Conservation (phyloP, 2,329 filamentous ascomycete species). For the Trichoderma guizhouense region DNA sequence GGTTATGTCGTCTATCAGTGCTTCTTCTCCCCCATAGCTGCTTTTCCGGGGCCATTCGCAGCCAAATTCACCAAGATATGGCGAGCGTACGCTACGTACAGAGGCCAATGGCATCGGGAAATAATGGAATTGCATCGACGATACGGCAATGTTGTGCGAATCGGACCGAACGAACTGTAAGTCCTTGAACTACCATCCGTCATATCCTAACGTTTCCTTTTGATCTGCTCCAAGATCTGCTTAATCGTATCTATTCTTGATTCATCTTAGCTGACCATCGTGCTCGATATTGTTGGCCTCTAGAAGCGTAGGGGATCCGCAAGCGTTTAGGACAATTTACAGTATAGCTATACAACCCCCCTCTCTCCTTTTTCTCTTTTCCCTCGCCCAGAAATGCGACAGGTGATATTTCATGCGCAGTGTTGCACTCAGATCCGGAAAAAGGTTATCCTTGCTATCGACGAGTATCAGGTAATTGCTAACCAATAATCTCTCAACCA, state of each 20-base stretch:
- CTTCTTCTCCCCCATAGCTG: not conserved
- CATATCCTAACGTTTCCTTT: not conserved
- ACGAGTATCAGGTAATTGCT: not conserved
- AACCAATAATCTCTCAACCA: not conserved
- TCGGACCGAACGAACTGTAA: not conserved
- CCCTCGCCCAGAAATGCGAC: not conserved
- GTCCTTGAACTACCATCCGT: not conserved
- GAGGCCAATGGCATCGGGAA: not conserved
- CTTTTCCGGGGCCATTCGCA: not conserved
- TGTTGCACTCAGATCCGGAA: not conserved
- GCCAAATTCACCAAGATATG: not conserved
- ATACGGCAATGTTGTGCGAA: not conserved
- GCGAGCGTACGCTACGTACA: not conserved
- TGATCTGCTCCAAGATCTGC: not conserved
- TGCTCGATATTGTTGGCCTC: too few relatives aligned
- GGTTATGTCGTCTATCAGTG: not conserved
- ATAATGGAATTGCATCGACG: not conserved
- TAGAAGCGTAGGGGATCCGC: not conserved
- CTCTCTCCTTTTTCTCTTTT: too few relatives aligned
- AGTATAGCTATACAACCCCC: not conserved
- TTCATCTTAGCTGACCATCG: not conserved
- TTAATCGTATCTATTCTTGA: not conserved
- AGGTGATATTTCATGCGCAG: not conserved
- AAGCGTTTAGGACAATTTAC: not conserved
- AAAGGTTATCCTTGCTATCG: not conserved